A percentile compares a stretch with the other conserved stretches of the same genome.
phyloP scores from a whole-genome alignment of 306 rosid species.

The Hippophae rhamnoides region DNA sequence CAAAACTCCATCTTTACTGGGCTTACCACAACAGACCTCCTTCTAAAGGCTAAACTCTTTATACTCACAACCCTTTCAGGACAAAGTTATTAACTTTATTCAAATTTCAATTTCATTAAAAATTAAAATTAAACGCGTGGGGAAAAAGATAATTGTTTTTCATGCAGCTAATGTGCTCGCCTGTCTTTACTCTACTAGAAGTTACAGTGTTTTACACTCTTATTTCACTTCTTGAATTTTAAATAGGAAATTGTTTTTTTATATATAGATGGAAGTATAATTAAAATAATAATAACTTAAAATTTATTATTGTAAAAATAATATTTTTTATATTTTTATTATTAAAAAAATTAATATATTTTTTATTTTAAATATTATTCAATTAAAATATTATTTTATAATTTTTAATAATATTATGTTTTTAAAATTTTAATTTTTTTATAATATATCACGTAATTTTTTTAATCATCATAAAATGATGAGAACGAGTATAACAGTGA shows the following conservation, averaged over 20 bases:
- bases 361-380: too few species aligned
- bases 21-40: neutral
- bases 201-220: neutral
- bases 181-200: neutral
- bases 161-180: neutral
- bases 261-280: too few species aligned
- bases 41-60: conserved; percentile 1
- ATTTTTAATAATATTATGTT: too few species aligned
- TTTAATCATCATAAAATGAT: too few species aligned
- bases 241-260: neutral
- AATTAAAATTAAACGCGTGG: neutral
- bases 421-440: too few species aligned
- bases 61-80: neutral
- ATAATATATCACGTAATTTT: too few species aligned
- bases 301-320: too few species aligned
- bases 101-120: neutral
- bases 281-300: too few species aligned
- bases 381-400: too few species aligned
- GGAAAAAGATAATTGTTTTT: neutral
- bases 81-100: neutral
- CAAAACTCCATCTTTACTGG: conserved; percentile 28
- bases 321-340: too few species aligned
- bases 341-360: too few species aligned
- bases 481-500: too few species aligned
- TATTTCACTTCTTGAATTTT: neutral